Conservation (phyloP, 331 rosid genomes). For the Malus hybrid region DNA sequence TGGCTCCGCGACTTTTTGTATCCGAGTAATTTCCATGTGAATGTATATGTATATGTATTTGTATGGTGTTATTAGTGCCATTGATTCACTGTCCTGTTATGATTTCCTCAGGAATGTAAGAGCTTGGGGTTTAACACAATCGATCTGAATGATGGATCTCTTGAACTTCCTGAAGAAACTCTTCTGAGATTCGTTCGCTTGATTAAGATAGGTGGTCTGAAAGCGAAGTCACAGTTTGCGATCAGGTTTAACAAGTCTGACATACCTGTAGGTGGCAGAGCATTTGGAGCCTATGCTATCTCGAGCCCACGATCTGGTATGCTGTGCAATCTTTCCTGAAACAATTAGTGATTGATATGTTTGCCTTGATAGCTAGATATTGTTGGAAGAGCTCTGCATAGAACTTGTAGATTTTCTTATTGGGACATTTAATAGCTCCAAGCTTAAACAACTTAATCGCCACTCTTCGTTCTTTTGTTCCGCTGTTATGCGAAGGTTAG, state of each 20-base stretch:
- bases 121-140: constrained; percentile 73
- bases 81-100: not conserved
- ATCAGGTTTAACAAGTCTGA: constrained; percentile 72
- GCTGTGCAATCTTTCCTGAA: constrained; percentile 1
- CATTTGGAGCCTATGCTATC: constrained; percentile 74
- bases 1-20: too few relatives aligned
- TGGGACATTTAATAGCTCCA: not conserved
- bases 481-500: too few relatives aligned
- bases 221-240: constrained; percentile 68
- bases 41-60: too few relatives aligned
- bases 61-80: not conserved
- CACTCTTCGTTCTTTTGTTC: not conserved
- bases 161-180: constrained; percentile 77
- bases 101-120: constrained; percentile 62
- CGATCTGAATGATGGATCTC: constrained; percentile 64
- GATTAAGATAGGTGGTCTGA: constrained; percentile 71
- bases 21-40: too few relatives aligned
- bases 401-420: not conserved
- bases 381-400: not conserved
- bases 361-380: not conserved
- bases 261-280: constrained; percentile 59
- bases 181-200: constrained; percentile 68
- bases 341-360: not conserved
- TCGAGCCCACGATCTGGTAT: constrained; percentile 71
- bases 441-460: not conserved